Percentiles rank a stretch among this genome's conserved stretches.
Evolutionary conservation across 176 grass and related monocot species (phyloP).

Genomic region (Hsuehochloa calcarea): DNA sequence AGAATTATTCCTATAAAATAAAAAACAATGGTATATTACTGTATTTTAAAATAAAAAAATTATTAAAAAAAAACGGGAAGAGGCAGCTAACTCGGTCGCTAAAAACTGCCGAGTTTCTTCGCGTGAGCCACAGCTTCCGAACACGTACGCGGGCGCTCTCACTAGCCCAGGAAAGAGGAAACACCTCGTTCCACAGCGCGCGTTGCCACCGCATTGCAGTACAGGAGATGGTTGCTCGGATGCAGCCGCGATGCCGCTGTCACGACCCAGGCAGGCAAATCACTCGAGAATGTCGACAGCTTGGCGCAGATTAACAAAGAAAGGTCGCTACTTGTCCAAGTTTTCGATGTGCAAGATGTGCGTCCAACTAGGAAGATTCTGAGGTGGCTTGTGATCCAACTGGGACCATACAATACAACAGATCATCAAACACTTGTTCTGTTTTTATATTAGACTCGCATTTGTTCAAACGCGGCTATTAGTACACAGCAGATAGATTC

Average conservation of each 20-base stretch:
- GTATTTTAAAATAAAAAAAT: too few relatives aligned
- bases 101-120: not conserved
- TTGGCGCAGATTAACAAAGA: not conserved
- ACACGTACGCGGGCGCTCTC: not conserved
- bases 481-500: not conserved
- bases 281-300: slow-evolving; percentile 24
- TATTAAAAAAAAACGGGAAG: too few relatives aligned
- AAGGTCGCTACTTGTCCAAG: not conserved
- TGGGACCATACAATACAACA: not conserved
- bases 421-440: not conserved
- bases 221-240: not conserved
- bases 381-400: not conserved
- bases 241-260: slow-evolving; percentile 7
- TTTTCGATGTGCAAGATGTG: not conserved
- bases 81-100: not conserved
- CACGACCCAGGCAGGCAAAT: slow-evolving; percentile 11
- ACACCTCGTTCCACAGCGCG: not conserved
- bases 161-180: not conserved
- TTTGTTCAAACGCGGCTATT: not conserved
- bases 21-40: too few relatives aligned
- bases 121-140: not conserved
- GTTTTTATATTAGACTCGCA: not conserved
- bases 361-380: slow-evolving; percentile 38
- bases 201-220: not conserved
- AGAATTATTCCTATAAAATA: too few relatives aligned